Percentiles rank a stretch among this genome's conserved stretches.
Conservation (phyloP, 352 stramenopile species). For the Aphanomyces invadans region DNA sequence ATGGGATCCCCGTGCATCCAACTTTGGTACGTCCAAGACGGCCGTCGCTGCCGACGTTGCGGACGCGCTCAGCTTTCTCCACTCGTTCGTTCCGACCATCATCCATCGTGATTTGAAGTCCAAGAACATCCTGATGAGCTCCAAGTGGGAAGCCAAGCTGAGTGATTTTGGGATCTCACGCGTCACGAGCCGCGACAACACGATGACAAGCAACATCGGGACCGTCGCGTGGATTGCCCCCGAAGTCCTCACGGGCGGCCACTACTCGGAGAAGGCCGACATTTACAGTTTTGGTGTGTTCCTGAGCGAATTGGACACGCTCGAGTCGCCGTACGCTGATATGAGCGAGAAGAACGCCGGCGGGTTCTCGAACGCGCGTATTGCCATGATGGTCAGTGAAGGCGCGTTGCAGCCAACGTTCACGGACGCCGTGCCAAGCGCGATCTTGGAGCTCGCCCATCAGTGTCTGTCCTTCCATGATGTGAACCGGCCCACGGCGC, state of each 20-base stretch:
- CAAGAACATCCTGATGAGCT: constrained; percentile 46
- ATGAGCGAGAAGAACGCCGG: constrained; percentile 19
- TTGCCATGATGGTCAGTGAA: constrained; percentile 41
- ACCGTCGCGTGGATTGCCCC: constrained; percentile 59
- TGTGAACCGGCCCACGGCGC: constrained; percentile 40
- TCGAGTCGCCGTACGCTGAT: constrained; percentile 17
- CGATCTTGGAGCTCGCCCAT: constrained; percentile 40
- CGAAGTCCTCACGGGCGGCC: constrained; percentile 29
- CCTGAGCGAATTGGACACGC: constrained; percentile 19
- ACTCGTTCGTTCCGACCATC: constrained; percentile 39
- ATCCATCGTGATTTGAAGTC: constrained; percentile 45
- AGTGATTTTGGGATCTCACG: constrained; percentile 61
- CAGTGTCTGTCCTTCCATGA: constrained; percentile 49
- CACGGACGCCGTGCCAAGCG: constrained; percentile 37
- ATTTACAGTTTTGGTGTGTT: constrained; percentile 26
- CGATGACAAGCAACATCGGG: constrained; percentile 37
- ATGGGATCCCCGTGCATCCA: not conserved
- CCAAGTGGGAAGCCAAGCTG: constrained; percentile 50
- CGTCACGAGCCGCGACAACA: constrained; percentile 32
- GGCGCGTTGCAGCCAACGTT: constrained; percentile 64
- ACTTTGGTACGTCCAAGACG: constrained; percentile 29
- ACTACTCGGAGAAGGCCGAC: constrained; percentile 24
- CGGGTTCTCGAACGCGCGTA: constrained; percentile 22
- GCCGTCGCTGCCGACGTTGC: constrained; percentile 37
- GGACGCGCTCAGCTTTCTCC: constrained; percentile 45